phyloP scores from a whole-genome alignment of 805 yeast species.

The Suhomyces tanzawaensis region DNA sequence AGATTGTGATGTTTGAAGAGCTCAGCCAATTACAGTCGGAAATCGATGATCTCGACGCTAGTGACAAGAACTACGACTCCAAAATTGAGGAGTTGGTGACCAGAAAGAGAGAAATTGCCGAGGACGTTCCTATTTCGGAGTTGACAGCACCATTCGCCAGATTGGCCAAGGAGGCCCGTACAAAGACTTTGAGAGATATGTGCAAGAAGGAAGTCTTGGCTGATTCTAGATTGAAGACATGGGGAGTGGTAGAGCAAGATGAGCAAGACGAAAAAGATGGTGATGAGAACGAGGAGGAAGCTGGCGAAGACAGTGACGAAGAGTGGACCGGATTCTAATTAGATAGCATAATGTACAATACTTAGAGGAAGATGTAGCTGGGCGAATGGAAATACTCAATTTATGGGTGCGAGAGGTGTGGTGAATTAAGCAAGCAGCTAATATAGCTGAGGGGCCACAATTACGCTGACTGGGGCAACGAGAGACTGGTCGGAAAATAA shows the following conservation, averaged over 20 bases:
- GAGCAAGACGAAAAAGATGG: slow-evolving; percentile 20
- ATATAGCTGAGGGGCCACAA: no score
- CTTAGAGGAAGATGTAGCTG: no score
- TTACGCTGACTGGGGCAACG: no score
- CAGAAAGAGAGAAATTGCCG: slow-evolving; percentile 32
- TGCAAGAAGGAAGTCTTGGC: slow-evolving; percentile 63
- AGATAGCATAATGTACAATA: slow-evolving; percentile 5
- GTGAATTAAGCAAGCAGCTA: no score
- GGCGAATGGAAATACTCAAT: no score
- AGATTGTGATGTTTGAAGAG: slow-evolving; percentile 54
- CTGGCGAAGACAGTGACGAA: slow-evolving; percentile 19
- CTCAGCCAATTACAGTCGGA: slow-evolving; percentile 47
- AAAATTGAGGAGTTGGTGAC: slow-evolving; percentile 33
- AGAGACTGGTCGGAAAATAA: no score
- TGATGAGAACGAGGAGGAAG: slow-evolving; percentile 18
- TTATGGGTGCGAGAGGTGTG: no score
- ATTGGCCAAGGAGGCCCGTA: slow-evolving; percentile 46
- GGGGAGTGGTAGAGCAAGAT: slow-evolving; percentile 52
- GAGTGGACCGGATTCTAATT: slow-evolving; percentile 35
- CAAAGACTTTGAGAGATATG: slow-evolving; percentile 64
- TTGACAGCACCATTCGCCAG: slow-evolving; percentile 61
- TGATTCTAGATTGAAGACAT: slow-evolving; percentile 59
- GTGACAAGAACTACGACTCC: slow-evolving; percentile 29
- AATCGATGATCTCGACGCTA: slow-evolving; percentile 18
- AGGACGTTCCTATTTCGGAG: slow-evolving; percentile 49